A percentile compares a stretch with the other conserved stretches of the same genome.
Evolutionary conservation across 2,329 filamentous ascomycete genomes (phyloP).

Genomic region (Calcarisporium arbuscula): DNA sequence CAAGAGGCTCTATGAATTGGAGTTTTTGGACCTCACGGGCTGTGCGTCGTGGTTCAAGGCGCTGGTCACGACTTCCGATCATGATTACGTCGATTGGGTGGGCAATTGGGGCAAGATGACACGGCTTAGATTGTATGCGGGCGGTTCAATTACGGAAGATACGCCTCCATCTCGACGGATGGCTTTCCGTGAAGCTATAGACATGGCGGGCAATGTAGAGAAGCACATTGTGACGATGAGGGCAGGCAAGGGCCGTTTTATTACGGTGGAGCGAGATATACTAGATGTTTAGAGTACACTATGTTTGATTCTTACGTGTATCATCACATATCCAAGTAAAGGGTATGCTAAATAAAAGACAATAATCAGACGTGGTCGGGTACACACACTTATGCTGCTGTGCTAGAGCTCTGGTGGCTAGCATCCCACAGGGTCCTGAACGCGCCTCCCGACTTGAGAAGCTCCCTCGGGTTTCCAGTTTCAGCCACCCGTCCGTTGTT

Average conservation of each 20-base stretch:
- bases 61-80: constrained; percentile 33
- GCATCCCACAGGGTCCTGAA: constrained; percentile 25
- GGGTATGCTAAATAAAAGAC: no score
- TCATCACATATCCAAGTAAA: no score
- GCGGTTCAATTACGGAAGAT: constrained; percentile 32
- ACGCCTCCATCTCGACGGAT: constrained; percentile 24
- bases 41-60: constrained; percentile 50
- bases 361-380: no score
- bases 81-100: constrained; percentile 48
- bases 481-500: constrained; percentile 20
- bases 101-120: constrained; percentile 47
- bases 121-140: constrained; percentile 36
- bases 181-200: constrained; percentile 27
- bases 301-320: no score
- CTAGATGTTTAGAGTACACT: constrained; percentile 7
- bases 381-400: no score
- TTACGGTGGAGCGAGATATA: constrained; percentile 40
- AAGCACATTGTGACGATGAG: constrained; percentile 39
- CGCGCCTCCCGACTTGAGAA: constrained; percentile 12
- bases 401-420: not conserved
- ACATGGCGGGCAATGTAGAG: constrained; percentile 37
- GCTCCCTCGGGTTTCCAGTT: constrained; percentile 16
- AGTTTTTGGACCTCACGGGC: constrained; percentile 56
- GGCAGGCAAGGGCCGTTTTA: constrained; percentile 41
- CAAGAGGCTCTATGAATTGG: constrained; percentile 48